Evolutionary conservation across 2,329 filamentous ascomycete species (phyloP).

Genomic region (Nigrospora osmanthi): DNA sequence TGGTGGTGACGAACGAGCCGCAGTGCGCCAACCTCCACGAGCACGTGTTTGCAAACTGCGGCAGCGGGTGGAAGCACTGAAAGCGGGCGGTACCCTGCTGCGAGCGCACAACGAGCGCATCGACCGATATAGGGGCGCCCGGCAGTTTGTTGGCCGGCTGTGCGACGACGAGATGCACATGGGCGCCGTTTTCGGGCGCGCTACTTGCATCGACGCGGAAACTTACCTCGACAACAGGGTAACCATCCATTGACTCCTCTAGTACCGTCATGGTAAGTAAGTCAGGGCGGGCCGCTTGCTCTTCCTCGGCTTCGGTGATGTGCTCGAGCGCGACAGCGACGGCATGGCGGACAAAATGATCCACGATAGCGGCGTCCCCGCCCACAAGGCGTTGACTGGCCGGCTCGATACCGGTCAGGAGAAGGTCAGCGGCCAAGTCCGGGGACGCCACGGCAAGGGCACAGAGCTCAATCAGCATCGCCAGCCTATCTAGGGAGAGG

Average conservation of each 20-base stretch:
- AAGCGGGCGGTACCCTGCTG: constrained; percentile 21
- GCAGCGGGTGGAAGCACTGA: constrained; percentile 28
- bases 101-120: constrained; percentile 25
- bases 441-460: constrained; percentile 20
- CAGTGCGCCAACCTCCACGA: constrained; percentile 28
- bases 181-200: constrained; percentile 15
- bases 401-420: constrained; percentile 24
- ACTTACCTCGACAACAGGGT: constrained; percentile 18
- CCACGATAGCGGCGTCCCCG: constrained; percentile 14
- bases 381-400: constrained; percentile 18
- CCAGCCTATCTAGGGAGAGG: constrained; percentile 17
- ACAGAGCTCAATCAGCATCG: constrained; percentile 21
- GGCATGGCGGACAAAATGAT: constrained; percentile 22
- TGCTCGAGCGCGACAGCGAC: constrained; percentile 30
- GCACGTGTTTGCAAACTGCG: constrained; percentile 23
- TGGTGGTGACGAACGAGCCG: constrained; percentile 31
- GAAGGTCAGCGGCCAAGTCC: constrained; percentile 17
- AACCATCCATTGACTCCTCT: constrained; percentile 6
- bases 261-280: constrained; percentile 6
- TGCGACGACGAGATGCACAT: constrained; percentile 25
- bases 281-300: constrained; percentile 3
- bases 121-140: constrained; percentile 22
- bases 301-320: constrained; percentile 22
- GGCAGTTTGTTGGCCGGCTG: constrained; percentile 21
- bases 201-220: constrained; percentile 17